Base-by-base conservation (phyloP, 768 basidiomycete species). In the Erythrobasidium yunnanense region DNA sequence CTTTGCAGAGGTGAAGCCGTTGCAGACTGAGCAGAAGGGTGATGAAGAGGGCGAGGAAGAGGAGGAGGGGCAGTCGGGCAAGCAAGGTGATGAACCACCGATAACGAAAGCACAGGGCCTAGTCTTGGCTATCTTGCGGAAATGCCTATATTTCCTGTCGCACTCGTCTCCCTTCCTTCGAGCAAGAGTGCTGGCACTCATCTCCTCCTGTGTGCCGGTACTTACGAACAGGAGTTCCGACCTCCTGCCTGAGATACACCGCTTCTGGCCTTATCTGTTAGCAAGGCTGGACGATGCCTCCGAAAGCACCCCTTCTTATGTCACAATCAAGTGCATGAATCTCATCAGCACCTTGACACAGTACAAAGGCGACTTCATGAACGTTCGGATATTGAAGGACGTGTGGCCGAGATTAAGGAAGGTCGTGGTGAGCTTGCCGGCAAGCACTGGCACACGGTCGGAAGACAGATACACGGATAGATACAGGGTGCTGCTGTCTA, bases 251-350 rank as follows among this genome's bases (percentile, higher is more conserved):
- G 81, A 87, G 3, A 82, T 96, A 34, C 88, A 97, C 75, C 81
- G 82, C 22, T 86, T 88, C 1, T 99, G 95, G 95, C 89, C 90
- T n/a, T 88, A 86, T 75, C 83, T 99, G 70, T 77, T 97, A 7
- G 60, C 60, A 4, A 25, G 60, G 17, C 30, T 63, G 13, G 60
- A 63, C 18, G 60, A 63, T 32, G 60, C 45, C 3, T 20, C n/a
- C 22, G 60, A 49, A 27, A 22, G 29, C n/a, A 51, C 23, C 27
- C 60, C 60, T 20, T 29, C 84, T 0, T 91, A 84, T 71, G 90
- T 97, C 29, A 82, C 90, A 68, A 82, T 82, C 58, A 86, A 87
- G 23, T 85, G 89, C 0, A 84, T 86, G 0, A 77, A 76, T 2
- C 77, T 95, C 47, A 77, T 96, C n/a, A 86, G 87, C 70, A 77